Evolutionary conservation across 148 eudicot species (phyloP).

Genomic region (Camellia lanceoleosa): DNA sequence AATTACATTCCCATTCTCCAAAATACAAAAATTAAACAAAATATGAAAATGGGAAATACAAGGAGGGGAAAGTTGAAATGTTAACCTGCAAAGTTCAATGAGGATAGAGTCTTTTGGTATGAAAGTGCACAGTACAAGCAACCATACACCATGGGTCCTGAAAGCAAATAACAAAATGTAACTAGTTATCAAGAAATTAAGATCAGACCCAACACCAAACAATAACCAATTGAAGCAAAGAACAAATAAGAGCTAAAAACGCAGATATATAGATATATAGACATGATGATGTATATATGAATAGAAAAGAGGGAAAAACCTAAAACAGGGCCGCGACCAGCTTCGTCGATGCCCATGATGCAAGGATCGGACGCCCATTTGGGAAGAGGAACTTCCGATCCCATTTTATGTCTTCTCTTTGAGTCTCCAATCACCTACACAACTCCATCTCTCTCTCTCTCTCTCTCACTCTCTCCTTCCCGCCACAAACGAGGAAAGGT

Average conservation of each 20-base stretch:
- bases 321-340: slow-evolving; percentile 98
- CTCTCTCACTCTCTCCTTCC: not conserved
- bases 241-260: not conserved
- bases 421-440: slow-evolving; percentile 11
- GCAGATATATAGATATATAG: not conserved
- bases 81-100: no score
- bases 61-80: no score
- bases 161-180: not conserved
- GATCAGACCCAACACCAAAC: not conserved
- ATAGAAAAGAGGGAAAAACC: slow-evolving; percentile 36
- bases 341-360: slow-evolving; percentile 98
- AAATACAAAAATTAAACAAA: no score
- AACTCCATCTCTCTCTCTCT: slow-evolving; percentile 5
- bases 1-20: no score
- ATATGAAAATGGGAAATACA: no score
- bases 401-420: slow-evolving; percentile 24
- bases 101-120: no score
- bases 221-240: not conserved
- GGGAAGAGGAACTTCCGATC: slow-evolving; percentile 35
- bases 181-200: not conserved
- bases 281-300: not conserved
- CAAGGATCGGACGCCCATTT: slow-evolving; percentile 66
- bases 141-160: no score
- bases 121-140: no score
- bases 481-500: slow-evolving; percentile 15